These are phyloP conservation scores for Emericellopsis atlantica DNA, from an alignment of 2,329 filamentous ascomycete species.

Conservation along the genomic window DNA sequence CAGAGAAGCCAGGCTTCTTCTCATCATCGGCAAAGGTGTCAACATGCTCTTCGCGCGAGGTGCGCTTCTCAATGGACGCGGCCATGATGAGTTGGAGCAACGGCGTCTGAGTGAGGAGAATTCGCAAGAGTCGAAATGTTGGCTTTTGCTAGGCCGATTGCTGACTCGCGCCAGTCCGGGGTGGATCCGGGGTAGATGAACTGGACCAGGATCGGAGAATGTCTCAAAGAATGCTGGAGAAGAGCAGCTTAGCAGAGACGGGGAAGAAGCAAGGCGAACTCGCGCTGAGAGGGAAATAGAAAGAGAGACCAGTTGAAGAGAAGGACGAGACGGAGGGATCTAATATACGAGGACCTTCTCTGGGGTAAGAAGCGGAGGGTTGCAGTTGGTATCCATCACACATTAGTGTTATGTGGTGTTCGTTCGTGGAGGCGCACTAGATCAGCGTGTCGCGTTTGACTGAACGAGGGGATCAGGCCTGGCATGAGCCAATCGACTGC, in stretches of 20 bases:
- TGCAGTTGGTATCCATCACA: too few species aligned
- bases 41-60: slow-evolving; percentile 1
- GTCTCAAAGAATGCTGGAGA: too few species aligned
- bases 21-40: slow-evolving; percentile 1
- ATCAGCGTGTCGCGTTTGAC: too few species aligned
- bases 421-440: too few species aligned
- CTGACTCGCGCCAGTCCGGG: neutral
- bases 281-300: neutral
- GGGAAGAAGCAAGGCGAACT: neutral
- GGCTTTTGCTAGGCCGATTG: neutral
- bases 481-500: too few species aligned
- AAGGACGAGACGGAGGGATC: neutral
- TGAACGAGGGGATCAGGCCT: too few species aligned
- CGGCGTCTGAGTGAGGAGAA: neutral
- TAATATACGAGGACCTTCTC: too few species aligned
- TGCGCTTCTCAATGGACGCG: neutral
- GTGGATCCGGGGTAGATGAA: neutral
- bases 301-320: neutral
- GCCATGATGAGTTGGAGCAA: neutral
- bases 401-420: too few species aligned
- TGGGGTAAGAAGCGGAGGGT: too few species aligned
- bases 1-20: neutral
- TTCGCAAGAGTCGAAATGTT: neutral
- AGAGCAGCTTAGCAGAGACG: too few species aligned
- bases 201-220: too few species aligned